phyloP scores from a whole-genome alignment of 192 early-diverging fungal species.

The Linnemannia zychae region DNA sequence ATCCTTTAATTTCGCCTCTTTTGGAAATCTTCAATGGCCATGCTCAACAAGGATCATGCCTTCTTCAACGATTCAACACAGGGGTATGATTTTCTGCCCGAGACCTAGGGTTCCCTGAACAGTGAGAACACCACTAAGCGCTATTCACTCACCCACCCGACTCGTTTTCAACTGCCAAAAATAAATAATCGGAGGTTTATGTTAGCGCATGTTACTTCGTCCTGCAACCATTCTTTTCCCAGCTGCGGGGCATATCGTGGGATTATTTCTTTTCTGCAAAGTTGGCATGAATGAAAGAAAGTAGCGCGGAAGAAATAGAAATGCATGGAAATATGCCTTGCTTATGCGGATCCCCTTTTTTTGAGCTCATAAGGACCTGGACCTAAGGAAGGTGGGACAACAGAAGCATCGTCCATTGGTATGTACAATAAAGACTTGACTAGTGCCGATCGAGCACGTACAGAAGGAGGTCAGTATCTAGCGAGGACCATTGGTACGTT shows the following conservation, averaged over 20 bases:
- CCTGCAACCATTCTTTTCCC: background rate
- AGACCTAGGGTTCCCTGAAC: background rate
- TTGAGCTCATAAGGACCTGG: too few species aligned
- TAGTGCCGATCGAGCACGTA: background rate
- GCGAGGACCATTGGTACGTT: too few species aligned
- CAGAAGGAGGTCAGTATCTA: too few species aligned
- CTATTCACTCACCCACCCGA: background rate
- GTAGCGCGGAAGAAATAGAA: background rate
- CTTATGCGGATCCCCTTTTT: slow-evolving; percentile 2
- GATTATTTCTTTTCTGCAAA: background rate
- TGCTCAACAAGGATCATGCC: background rate
- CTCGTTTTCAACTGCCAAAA: background rate
- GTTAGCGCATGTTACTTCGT: background rate
- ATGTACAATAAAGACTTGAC: background rate
- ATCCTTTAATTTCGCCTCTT: background rate
- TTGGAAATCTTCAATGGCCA: background rate
- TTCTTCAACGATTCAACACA: background rate
- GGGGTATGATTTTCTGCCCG: background rate
- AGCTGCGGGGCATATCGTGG: slow-evolving; percentile 1
- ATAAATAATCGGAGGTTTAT: background rate
- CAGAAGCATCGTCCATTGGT: background rate
- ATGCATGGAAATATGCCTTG: background rate
- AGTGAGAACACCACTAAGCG: background rate
- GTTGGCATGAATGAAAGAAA: background rate
- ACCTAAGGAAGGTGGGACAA: background rate